phyloP scores from a whole-genome alignment of 1,284 basidiomycete species.

The Mycosarcoma maydis region DNA sequence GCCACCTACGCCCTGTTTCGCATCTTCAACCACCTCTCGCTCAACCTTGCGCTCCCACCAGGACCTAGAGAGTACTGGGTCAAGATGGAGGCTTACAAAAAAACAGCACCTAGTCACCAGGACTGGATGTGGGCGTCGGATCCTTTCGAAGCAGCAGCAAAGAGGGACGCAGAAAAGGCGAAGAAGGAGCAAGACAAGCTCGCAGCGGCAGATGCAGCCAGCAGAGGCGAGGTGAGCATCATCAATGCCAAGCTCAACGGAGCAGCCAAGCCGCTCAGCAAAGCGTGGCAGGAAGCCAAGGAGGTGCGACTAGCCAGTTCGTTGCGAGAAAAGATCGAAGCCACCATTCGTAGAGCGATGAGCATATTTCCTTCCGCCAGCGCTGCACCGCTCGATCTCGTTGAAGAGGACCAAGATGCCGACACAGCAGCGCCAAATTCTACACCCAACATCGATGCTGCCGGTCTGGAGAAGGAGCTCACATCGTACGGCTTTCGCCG shows the following conservation, averaged over 20 bases:
- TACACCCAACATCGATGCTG: slow-evolving; percentile 30
- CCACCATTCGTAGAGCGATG: slow-evolving; percentile 80
- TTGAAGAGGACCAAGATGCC: slow-evolving; percentile 29
- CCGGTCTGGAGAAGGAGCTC: slow-evolving; percentile 51
- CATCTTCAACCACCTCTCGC: slow-evolving; percentile 59
- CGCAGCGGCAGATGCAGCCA: slow-evolving; percentile 34
- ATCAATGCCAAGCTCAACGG: slow-evolving; percentile 42
- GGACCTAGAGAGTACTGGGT: slow-evolving; percentile 66
- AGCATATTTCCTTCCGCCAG: slow-evolving; percentile 45
- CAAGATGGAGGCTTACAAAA: slow-evolving; percentile 60
- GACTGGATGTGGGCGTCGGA: slow-evolving; percentile 63
- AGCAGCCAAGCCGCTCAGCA: slow-evolving; percentile 60
- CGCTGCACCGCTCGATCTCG: slow-evolving; percentile 37
- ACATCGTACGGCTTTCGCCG: slow-evolving; percentile 59
- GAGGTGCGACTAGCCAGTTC: slow-evolving; percentile 85
- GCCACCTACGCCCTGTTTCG: slow-evolving; percentile 67
- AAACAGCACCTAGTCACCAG: slow-evolving; percentile 51
- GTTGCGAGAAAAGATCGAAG: slow-evolving; percentile 83
- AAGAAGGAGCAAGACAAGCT: slow-evolving; percentile 46
- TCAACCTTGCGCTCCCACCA: slow-evolving; percentile 61
- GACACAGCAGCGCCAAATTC: neutral
- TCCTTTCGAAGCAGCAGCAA: slow-evolving; percentile 63
- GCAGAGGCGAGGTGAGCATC: slow-evolving; percentile 26
- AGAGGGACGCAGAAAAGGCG: slow-evolving; percentile 56
- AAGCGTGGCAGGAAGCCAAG: slow-evolving; percentile 75